These are phyloP conservation scores for Oryza officinalis DNA, from an alignment of 176 grass and related monocot species.

Conservation along the genomic window DNA sequence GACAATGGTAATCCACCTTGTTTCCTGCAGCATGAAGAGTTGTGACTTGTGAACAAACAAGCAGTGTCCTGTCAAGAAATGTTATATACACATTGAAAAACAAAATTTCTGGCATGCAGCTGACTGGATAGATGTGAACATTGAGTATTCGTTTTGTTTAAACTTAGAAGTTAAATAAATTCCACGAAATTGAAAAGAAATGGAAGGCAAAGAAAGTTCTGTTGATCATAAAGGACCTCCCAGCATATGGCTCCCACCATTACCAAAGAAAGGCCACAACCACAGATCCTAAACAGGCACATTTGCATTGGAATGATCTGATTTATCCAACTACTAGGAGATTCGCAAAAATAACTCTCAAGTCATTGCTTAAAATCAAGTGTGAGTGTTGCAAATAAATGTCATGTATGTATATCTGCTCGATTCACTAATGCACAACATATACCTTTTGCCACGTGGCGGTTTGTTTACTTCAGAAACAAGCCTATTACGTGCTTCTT, in stretches of 20 bases:
- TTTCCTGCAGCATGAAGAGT: conserved; percentile 60
- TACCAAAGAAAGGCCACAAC: background rate
- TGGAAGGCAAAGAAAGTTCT: background rate
- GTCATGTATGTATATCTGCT: conserved; percentile 10
- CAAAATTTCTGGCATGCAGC: conserved; percentile 5
- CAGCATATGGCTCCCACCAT: background rate
- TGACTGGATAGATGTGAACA: conserved; percentile 14
- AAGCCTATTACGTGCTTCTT: conserved; percentile 76
- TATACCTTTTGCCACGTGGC: conserved; percentile 83
- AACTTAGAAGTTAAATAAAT: background rate
- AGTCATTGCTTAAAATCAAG: conserved; percentile 20
- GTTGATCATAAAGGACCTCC: background rate
- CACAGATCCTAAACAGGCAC: conserved; percentile 10
- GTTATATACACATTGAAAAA: conserved; percentile 3
- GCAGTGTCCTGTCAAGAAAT: conserved; percentile 12
- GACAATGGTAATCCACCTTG: conserved; percentile 59
- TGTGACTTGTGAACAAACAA: conserved; percentile 1
- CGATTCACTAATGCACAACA: background rate
- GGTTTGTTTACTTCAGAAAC: conserved; percentile 95
- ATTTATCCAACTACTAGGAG: conserved; percentile 4
- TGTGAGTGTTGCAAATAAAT: conserved; percentile 18
- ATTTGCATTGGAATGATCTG: conserved; percentile 30
- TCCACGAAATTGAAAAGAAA: background rate
- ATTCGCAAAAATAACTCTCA: background rate
- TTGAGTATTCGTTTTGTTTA: conserved; percentile 4